Conservation (phyloP, 495 filamentous ascomycete species). For the Halenospora varia region DNA sequence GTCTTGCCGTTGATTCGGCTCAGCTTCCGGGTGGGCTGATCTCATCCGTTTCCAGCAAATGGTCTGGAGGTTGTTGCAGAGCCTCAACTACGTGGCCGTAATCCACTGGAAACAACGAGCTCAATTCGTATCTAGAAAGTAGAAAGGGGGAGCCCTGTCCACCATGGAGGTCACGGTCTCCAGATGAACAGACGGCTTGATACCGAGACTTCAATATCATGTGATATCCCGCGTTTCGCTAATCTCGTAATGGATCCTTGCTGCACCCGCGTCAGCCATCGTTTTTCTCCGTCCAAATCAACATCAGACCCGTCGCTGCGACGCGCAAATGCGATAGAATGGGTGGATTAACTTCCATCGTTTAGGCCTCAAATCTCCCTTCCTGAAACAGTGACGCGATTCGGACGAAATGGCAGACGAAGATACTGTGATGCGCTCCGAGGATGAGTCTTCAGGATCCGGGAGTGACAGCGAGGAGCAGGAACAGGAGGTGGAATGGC, state of each 20-base stretch:
- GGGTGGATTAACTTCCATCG: neutral
- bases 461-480: slow-evolving; percentile 17
- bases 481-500: slow-evolving; percentile 54
- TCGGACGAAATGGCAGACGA: slow-evolving; percentile 10
- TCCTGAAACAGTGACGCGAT: neutral
- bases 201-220: neutral
- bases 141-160: neutral
- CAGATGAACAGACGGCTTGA: neutral
- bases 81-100: neutral
- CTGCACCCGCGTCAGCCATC: neutral
- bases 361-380: neutral
- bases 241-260: slow-evolving; percentile 1
- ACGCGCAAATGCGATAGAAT: neutral
- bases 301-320: neutral
- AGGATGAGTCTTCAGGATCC: slow-evolving; percentile 6
- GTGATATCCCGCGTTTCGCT: slow-evolving; percentile 12
- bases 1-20: neutral
- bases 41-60: neutral
- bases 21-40: neutral
- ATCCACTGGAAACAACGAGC: neutral
- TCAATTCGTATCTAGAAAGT: neutral
- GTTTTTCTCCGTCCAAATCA: neutral
- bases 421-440: slow-evolving; percentile 18
- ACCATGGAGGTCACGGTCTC: neutral
- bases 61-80: neutral